Evolutionary conservation across 2,329 filamentous ascomycete genomes (phyloP).

Genomic region (Aspergillus hortae): DNA sequence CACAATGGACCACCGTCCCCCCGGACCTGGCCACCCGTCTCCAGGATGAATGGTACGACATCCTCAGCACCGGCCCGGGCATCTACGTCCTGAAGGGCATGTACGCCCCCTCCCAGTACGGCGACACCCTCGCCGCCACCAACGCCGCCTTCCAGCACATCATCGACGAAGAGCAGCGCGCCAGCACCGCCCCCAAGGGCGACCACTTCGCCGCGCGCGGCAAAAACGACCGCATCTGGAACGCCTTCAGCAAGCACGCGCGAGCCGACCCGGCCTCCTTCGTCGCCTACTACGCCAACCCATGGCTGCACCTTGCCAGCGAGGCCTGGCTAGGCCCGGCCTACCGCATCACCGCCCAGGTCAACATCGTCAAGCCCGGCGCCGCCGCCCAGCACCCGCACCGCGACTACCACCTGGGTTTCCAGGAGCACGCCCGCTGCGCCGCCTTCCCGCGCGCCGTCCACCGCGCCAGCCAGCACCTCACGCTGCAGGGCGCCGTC

Average conservation of each 20-base stretch:
- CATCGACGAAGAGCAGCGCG: conserved; percentile 45
- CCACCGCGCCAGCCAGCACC: conserved; percentile 54
- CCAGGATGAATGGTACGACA: conserved; percentile 60
- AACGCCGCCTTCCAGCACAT: conserved; percentile 49
- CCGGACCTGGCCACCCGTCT: conserved; percentile 35
- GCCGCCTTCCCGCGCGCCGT: conserved; percentile 49
- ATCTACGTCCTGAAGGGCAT: conserved; percentile 57
- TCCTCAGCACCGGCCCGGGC: conserved; percentile 56
- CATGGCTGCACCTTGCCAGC: conserved; percentile 52
- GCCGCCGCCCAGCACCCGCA: conserved; percentile 57
- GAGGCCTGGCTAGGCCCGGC: conserved; percentile 58
- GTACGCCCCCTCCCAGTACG: conserved; percentile 38
- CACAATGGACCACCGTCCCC: conserved; percentile 32
- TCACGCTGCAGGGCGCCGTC: conserved; percentile 62
- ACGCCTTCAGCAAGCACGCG: conserved; percentile 62
- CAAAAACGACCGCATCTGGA: conserved; percentile 62
- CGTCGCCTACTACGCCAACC: conserved; percentile 57
- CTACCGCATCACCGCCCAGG: conserved; percentile 60
- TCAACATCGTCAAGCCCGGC: conserved; percentile 61
- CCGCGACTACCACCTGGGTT: conserved; percentile 63
- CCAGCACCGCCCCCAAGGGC: conserved; percentile 39
- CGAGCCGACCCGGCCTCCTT: conserved; percentile 52
- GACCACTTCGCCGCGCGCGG: conserved; percentile 59
- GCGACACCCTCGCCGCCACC: conserved; percentile 41
- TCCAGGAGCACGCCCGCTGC: conserved; percentile 51